Percentiles rank a stretch among this genome's conserved stretches.
phyloP scores from a whole-genome alignment of 306 rosid species.

The Prosopis cineraria region DNA sequence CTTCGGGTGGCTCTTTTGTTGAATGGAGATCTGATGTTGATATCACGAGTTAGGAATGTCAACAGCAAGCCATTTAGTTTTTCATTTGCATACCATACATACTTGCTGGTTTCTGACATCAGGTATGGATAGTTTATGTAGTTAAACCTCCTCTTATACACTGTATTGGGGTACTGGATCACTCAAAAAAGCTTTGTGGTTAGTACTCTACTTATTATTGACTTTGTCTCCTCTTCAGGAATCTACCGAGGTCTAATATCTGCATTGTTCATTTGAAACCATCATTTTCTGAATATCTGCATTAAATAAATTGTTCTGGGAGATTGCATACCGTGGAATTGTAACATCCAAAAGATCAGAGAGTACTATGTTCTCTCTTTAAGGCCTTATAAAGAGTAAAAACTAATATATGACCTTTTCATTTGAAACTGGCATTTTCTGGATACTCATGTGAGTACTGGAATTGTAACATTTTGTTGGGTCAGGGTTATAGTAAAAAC shows the following conservation, averaged over 20 bases:
- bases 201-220: background rate
- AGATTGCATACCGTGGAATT: background rate
- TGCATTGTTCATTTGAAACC: conserved; percentile 8
- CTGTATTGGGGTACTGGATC: conserved; percentile 4
- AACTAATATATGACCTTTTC: background rate
- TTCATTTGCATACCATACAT: conserved; percentile 89
- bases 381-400: background rate
- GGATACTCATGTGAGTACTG: background rate
- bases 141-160: conserved; percentile 12
- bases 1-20: conserved; percentile 72
- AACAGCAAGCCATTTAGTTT: conserved; percentile 83
- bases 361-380: background rate
- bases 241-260: background rate
- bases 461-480: background rate
- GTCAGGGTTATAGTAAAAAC: background rate
- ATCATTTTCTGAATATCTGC: background rate
- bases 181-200: background rate
- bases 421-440: background rate
- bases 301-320: background rate
- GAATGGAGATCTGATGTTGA: conserved; percentile 67
- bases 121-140: conserved; percentile 53
- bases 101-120: conserved; percentile 82
- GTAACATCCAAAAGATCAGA: background rate
- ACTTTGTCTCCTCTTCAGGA: conserved; percentile 14
- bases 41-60: conserved; percentile 77